Base-by-base conservation (phyloP, 2,329 filamentous ascomycete species). In the Aspergillus tamarii region DNA sequence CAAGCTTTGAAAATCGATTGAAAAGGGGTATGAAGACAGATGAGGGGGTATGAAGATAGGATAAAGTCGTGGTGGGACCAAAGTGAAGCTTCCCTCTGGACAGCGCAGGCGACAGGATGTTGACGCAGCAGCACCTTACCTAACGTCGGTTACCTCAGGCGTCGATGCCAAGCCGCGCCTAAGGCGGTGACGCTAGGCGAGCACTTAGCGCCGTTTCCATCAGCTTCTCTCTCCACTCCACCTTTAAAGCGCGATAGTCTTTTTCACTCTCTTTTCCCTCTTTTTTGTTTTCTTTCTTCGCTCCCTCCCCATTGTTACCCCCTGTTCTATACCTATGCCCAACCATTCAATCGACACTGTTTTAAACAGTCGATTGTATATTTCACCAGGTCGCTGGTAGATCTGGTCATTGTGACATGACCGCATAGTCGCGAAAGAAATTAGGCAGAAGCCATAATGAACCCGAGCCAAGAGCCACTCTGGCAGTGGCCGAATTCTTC, bases 21-120 rank as follows among this genome's bases (percentile, higher is more conserved):
- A 12, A 21, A 66, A 21, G 45, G 30, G 14, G 39, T n/a, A 52
- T 34, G 16, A 30, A 55, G 57, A 43, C 32, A 64, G 58, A 58
- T 62, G 48, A 46, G 39, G 60, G 61, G 46, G 50, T 60, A 69
- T 34, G 59, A 66, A 53, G 64, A 66, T 68, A 65, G 62, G 52
- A 66, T 52, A 58, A 61, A 58, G 50, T 53, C 46, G 68, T 60
- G 65, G 65, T 19, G 64, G 68, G 57, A 71, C 64, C 58, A 69
- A 72, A 69, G 70, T 70, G 72, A 74, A 76, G 71, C 73, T 77
- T 69, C 67, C 48, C 66, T 67, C 70, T 63, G 67, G 69, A 63
- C 59, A 57, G 65, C 66, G 60, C 61, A 72, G 74, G 70, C 72
- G 73, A 67, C 75, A 70, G 69, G 72, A 71, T 75, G 75, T 74